phyloP scores from a whole-genome alignment of 495 filamentous ascomycete species.

The Hypoxylon perforatum region DNA sequence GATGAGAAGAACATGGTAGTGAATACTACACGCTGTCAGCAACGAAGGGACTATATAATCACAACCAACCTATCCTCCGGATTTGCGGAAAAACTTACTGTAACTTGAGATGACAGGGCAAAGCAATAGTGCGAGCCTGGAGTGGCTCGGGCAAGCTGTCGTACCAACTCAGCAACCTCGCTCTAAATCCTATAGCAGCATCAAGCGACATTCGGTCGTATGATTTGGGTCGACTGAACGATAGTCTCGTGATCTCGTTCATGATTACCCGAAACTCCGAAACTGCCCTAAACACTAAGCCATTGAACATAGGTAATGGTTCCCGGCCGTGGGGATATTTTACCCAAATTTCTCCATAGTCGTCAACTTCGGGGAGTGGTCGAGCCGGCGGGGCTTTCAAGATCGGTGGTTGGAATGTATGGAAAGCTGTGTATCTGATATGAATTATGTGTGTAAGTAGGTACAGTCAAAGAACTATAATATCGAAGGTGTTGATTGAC shows the following conservation, averaged over 20 bases:
- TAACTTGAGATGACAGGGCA: conserved; percentile 51
- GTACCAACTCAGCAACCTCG: conserved; percentile 41
- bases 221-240: conserved; percentile 14
- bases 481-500: neutral
- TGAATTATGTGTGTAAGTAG: neutral
- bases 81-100: conserved; percentile 18
- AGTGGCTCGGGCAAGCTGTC: conserved; percentile 47
- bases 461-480: neutral
- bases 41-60: neutral
- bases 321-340: conserved; percentile 45
- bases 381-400: conserved; percentile 41
- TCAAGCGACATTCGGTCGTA: conserved; percentile 32
- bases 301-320: conserved; percentile 40
- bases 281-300: conserved; percentile 46
- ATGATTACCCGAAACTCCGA: conserved; percentile 49
- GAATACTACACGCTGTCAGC: conserved; percentile 18
- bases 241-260: conserved; percentile 38
- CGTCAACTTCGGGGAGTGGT: conserved; percentile 43
- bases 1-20: conserved; percentile 33
- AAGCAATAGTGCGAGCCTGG: conserved; percentile 42
- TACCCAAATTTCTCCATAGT: conserved; percentile 51
- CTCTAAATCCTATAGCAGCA: conserved; percentile 41
- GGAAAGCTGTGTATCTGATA: conserved; percentile 31
- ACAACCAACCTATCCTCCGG: neutral
- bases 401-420: conserved; percentile 45